These are phyloP conservation scores for Penicillium macrosclerotiorum DNA, from an alignment of 495 filamentous ascomycete genomes.

Conservation along the genomic window DNA sequence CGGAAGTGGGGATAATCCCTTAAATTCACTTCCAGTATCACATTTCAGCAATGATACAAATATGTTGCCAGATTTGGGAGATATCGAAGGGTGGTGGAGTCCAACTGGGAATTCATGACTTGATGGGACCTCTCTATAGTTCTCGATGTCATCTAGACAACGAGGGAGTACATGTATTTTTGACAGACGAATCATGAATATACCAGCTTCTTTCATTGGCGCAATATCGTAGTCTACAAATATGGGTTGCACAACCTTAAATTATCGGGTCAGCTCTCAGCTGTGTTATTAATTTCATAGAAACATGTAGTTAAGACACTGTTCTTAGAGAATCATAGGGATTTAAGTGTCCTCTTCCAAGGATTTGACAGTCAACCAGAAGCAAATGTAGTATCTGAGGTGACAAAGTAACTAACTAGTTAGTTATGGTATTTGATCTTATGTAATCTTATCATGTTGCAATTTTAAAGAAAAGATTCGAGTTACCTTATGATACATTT, in stretches of 20 bases:
- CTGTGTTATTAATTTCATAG: no score
- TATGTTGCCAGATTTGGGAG: constrained; percentile 33
- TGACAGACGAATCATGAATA: background rate
- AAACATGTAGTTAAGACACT: no score
- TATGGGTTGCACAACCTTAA: no score
- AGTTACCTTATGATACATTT: no score
- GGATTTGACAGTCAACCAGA: no score
- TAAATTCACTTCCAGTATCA: constrained; percentile 8
- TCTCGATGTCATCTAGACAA: background rate
- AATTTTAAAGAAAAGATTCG: no score
- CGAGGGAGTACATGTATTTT: background rate
- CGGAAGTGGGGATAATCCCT: background rate
- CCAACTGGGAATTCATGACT: constrained; percentile 21
- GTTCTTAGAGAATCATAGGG: no score
- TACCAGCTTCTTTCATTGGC: no score
- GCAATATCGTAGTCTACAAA: no score
- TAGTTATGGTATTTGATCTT: background rate
- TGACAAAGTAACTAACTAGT: background rate
- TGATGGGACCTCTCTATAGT: constrained; percentile 17
- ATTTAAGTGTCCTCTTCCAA: no score
- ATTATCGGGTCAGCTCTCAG: no score
- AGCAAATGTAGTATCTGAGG: no score
- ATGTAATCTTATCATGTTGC: background rate
- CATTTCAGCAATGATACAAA: constrained; percentile 24
- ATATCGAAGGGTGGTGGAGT: constrained; percentile 44